Evolutionary conservation across 2,329 filamentous ascomycete species (phyloP), one percentile per base, ranked within the genome.

Genomic region (Aureobasidium sp.): DNA sequence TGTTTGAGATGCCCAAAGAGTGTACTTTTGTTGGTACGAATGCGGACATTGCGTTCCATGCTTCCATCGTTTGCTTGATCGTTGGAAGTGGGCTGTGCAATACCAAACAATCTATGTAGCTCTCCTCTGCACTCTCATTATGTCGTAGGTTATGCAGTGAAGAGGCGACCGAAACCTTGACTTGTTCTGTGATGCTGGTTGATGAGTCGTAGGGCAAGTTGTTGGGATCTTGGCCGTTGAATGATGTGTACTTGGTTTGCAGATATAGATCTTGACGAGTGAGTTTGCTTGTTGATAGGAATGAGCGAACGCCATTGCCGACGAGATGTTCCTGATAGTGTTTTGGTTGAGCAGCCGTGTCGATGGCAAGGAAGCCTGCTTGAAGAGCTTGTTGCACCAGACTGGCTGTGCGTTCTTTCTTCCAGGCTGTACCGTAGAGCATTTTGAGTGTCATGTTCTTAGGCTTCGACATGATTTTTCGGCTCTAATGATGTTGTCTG

Each of bases 391-490:
- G 74, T 67, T 86, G 83, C 27, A 94, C 89, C 3, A 93, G 78
- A 60, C 82, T 77, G 25, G 81, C 79, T 0, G 88, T 91, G 21
- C 75, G 75, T 1, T 87, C 84, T 68, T 87, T 86, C 73, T 94
- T 94, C 89, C 90, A 93, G n/a, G 90, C 90, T 2, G 90, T 93
- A 57, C 90, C 90, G 72, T 94, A 94, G 65, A 94, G 75, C 65
- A 84, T 69, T 4, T 77, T 77, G n/a, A 68, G 62, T 39, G 64
- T 65, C n/a, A 45, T 53, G 2, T 63, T 62, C 42, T 60, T 57
- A 27, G 29, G 8, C 25, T 39, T 30, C 1, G 54, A 15, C 54
- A 48, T 59, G 53, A n/a, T 47, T 15, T 32, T 25, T 42, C 0
- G 15, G 3, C 5, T 34, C 30, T 9, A 8, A 27, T n/a, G 16